Evolutionary conservation across 768 basidiomycete species (phyloP).

Genomic region (Russula lepida): DNA sequence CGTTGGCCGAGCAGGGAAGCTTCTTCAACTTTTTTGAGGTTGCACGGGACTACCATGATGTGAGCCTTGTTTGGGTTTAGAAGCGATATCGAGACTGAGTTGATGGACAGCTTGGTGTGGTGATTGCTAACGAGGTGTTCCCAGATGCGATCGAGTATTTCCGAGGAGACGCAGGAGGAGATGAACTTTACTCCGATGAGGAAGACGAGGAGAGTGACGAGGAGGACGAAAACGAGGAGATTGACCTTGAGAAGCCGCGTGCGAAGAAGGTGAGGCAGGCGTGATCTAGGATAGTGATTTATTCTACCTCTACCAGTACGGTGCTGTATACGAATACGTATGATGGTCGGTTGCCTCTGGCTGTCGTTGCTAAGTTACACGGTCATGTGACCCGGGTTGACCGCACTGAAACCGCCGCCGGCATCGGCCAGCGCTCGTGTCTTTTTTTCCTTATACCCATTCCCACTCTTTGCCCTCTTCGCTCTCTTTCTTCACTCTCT

Average conservation of each 20-base stretch:
- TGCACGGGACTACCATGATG: slow-evolving; percentile 57
- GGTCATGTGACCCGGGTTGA: neutral
- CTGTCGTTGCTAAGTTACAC: neutral
- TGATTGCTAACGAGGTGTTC: slow-evolving; percentile 72
- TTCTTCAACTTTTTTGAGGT: slow-evolving; percentile 86
- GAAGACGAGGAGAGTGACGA: slow-evolving; percentile 64
- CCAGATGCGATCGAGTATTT: slow-evolving; percentile 77
- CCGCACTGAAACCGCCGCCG: neutral
- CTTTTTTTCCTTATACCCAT: neutral
- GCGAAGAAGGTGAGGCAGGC: slow-evolving; percentile 62
- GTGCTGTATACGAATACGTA: too few relatives aligned
- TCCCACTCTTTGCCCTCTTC: neutral
- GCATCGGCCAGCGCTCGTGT: neutral
- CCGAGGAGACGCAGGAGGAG: slow-evolving; percentile 54
- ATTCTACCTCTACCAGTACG: neutral
- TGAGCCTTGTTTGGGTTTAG: slow-evolving; percentile 31
- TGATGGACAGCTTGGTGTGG: slow-evolving; percentile 51
- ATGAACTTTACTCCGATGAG: slow-evolving; percentile 57
- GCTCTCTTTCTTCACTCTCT: slow-evolving; percentile 11
- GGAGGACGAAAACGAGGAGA: slow-evolving; percentile 68
- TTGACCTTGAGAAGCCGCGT: slow-evolving; percentile 79
- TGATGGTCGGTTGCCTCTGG: too few relatives aligned
- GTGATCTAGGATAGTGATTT: slow-evolving; percentile 26
- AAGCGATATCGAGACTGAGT: neutral
- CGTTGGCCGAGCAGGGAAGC: slow-evolving; percentile 60